Percentiles rank a stretch among this genome's conserved stretches.
Conservation (phyloP, 805 yeast genomes). For the Spencermartinsiella europaea region DNA sequence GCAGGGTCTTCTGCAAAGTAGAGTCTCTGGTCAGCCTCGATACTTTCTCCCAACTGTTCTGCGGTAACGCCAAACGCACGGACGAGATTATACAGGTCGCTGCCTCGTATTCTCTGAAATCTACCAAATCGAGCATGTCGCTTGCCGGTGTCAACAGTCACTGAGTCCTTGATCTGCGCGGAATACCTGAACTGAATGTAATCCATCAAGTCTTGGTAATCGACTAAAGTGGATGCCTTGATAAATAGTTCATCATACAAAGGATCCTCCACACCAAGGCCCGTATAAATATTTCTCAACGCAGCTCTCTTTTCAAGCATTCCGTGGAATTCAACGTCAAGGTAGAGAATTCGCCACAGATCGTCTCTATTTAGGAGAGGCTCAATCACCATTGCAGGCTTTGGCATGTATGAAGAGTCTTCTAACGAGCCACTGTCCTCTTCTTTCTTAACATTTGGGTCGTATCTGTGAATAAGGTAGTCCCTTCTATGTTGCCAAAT, state of each 20-base stretch:
- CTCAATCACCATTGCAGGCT: slow-evolving; percentile 31
- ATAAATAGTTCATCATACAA: slow-evolving; percentile 51
- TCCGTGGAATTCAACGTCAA: slow-evolving; percentile 86
- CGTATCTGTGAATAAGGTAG: slow-evolving; percentile 59
- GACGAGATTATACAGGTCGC: slow-evolving; percentile 61
- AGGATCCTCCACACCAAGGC: slow-evolving; percentile 54
- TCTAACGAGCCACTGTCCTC: slow-evolving; percentile 8
- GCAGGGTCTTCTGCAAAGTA: slow-evolving; percentile 67
- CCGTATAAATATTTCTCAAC: slow-evolving; percentile 41
- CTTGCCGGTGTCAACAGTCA: slow-evolving; percentile 23
- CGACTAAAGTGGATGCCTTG: slow-evolving; percentile 60
- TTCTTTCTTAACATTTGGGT: slow-evolving; percentile 19
- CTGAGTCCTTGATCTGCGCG: slow-evolving; percentile 46
- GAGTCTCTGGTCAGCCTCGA: slow-evolving; percentile 59
- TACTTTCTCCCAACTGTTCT: slow-evolving; percentile 76
- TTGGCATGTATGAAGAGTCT: slow-evolving; percentile 24
- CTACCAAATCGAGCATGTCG: slow-evolving; percentile 36
- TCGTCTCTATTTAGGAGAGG: slow-evolving; percentile 60
- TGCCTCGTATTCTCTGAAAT: slow-evolving; percentile 48
- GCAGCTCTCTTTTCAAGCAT: slow-evolving; percentile 66
- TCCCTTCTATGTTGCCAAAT: slow-evolving; percentile 96
- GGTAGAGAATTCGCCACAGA: slow-evolving; percentile 82
- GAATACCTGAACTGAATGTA: slow-evolving; percentile 71
- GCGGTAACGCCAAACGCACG: slow-evolving; percentile 73
- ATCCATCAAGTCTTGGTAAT: slow-evolving; percentile 81